A percentile compares a stretch with the other conserved stretches of the same genome.
Conservation (phyloP, 2,329 filamentous ascomycete genomes). For the Penicillium sp. region DNA sequence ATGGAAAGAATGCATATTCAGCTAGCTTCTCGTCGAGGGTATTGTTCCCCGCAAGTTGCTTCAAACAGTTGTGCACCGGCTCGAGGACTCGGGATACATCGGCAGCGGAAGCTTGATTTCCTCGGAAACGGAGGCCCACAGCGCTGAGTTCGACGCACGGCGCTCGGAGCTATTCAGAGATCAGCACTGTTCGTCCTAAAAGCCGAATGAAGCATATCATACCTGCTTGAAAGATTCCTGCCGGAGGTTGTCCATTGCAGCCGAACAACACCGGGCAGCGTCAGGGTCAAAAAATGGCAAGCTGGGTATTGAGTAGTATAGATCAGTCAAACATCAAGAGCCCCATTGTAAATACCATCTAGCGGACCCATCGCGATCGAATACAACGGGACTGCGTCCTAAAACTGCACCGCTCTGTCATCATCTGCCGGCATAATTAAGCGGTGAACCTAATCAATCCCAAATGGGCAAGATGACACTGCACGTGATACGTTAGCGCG, state of each 20-base stretch:
- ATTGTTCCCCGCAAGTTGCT: constrained; percentile 41
- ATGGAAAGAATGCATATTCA: constrained; percentile 91
- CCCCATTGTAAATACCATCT: not conserved
- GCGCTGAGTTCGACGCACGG: constrained; percentile 59
- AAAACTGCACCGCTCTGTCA: constrained; percentile 16
- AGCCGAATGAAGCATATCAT: constrained; percentile 1
- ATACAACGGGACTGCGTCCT: constrained; percentile 7
- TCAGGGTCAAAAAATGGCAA: not conserved
- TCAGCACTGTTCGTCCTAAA: not conserved
- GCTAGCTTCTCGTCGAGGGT: constrained; percentile 75
- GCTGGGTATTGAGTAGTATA: not conserved
- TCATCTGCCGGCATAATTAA: constrained; percentile 24
- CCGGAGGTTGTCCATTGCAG: constrained; percentile 37
- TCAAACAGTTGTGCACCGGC: constrained; percentile 40
- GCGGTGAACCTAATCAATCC: constrained; percentile 22
- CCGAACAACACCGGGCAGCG: not conserved
- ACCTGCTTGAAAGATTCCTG: constrained; percentile 46
- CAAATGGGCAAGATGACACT: constrained; percentile 12
- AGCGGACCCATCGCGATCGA: constrained; percentile 3
- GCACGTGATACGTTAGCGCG: constrained; percentile 18
- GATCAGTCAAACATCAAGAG: not conserved
- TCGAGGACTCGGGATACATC: constrained; percentile 51
- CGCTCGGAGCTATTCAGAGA: constrained; percentile 51
- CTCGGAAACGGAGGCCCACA: constrained; percentile 51
- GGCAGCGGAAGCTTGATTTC: constrained; percentile 43